Evolutionary conservation across 345 rosid species (phyloP), one percentile per base, ranked within the genome.

Genomic region (Hypericum perforatum): DNA sequence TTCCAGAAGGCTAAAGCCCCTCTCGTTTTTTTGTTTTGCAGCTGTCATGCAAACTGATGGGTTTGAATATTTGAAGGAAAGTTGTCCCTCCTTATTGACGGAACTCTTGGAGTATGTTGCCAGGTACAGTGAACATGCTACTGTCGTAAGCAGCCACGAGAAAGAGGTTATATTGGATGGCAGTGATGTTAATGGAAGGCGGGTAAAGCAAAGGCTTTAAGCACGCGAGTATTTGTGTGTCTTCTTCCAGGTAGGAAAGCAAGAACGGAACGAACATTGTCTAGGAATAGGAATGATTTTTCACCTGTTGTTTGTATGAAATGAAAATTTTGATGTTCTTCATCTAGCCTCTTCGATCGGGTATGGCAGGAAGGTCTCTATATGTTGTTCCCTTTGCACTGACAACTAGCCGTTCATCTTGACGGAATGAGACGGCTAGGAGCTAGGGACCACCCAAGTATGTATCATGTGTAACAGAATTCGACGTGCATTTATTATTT

Each of bases 21-120:
- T 22, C 32, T 22, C 32, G 32, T 1, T 22, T 22, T 22, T 22
- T 22, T 1, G 10, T 29, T 54, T 46, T 58, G 61, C 72, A 82
- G 94, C 81, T 57, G 94, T 82, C 72, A 80, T 80, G 86, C 82
- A 85, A 66, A 80, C 85, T 15, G 94, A 85, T 48, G 94, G 90
- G 37, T 85, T 78, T 62, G 79, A 78, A 45, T 71, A 69, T 67
- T 64, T 82, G 69, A 77, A 76, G 59, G 72, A 76, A 68, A 78
- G 83, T 61, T 80, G 90, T 44, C 85, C 87, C 5, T 36, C 57
- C 11, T 71, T 82, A 55, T 76, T 82, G 41, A 69, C 77, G 9
- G 87, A 85, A 54, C 80, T 85, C 9, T 63, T 78, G 52, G 77
- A 78, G 66, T 68, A 76, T n/a, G 88, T 78, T 44, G 82, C 80